Conservation (phyloP, 106 monocot genomes). For the Dactylorhiza incarnata region DNA sequence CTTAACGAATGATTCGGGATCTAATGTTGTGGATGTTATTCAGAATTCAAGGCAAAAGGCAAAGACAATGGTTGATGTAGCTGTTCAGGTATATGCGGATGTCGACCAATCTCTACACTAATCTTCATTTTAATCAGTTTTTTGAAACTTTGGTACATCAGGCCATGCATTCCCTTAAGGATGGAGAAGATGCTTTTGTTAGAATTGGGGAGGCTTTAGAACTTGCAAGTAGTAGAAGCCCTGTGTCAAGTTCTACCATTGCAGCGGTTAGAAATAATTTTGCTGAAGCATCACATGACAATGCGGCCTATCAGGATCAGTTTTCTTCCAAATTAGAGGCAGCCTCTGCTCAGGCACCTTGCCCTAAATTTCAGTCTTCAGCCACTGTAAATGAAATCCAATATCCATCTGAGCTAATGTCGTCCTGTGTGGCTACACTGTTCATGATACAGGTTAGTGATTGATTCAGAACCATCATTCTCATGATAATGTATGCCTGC, state of each 20-base stretch:
- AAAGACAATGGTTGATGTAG: slow-evolving; percentile 70
- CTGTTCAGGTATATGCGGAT: slow-evolving; percentile 47
- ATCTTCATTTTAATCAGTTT: neutral
- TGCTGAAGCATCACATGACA: slow-evolving; percentile 28
- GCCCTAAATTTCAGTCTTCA: slow-evolving; percentile 18
- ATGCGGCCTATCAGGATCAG: slow-evolving; percentile 29
- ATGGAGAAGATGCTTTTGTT: slow-evolving; percentile 63
- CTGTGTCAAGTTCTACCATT: slow-evolving; percentile 34
- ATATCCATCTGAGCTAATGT: slow-evolving; percentile 68
- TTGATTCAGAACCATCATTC: neutral
- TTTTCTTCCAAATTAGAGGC: slow-evolving; percentile 24
- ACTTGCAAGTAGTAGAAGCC: slow-evolving; percentile 26
- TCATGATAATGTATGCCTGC: too few relatives aligned
- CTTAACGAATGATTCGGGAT: slow-evolving; percentile 42
- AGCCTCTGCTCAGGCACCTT: slow-evolving; percentile 7
- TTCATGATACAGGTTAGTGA: slow-evolving; percentile 82
- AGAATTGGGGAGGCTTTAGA: slow-evolving; percentile 78
- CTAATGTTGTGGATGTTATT: slow-evolving; percentile 66
- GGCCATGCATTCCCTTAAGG: slow-evolving; percentile 55
- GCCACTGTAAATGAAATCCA: slow-evolving; percentile 28
- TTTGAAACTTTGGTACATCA: slow-evolving; percentile 10
- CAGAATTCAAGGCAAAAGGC: slow-evolving; percentile 65
- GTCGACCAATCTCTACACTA: neutral
- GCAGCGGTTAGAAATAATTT: slow-evolving; percentile 29
- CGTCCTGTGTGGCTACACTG: slow-evolving; percentile 68